These are phyloP conservation scores for Rhododendron ovatum DNA, from an alignment of 148 eudicot species.

Conservation along the genomic window DNA sequence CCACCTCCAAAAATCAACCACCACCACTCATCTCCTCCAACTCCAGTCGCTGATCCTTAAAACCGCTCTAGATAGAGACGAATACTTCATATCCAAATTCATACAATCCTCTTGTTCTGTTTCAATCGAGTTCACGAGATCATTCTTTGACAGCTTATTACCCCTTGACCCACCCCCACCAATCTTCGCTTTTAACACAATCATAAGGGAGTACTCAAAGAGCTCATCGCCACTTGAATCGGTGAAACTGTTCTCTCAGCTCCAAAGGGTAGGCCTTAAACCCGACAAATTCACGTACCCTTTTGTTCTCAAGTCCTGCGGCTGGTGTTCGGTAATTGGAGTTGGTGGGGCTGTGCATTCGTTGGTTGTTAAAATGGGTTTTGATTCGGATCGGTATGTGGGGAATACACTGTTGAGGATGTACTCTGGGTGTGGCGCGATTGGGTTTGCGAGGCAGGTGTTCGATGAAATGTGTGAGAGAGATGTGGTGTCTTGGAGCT, in stretches of 20 bases:
- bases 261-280: constrained; percentile 22
- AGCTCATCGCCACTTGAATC: constrained; percentile 32
- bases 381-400: constrained; percentile 35
- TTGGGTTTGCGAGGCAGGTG: constrained; percentile 31
- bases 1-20: constrained; percentile 31
- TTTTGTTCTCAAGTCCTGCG: constrained; percentile 51
- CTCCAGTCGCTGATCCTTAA: constrained; percentile 34
- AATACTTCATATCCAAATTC: constrained; percentile 28
- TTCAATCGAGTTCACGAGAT: constrained; percentile 22
- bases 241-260: constrained; percentile 22
- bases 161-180: constrained; percentile 33
- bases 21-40: constrained; percentile 21
- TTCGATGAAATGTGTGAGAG: constrained; percentile 45
- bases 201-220: constrained; percentile 38
- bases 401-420: constrained; percentile 38
- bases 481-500: constrained; percentile 58
- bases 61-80: constrained; percentile 26
- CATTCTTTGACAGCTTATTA: constrained; percentile 21
- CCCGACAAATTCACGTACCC: constrained; percentile 49
- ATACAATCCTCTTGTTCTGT: constrained; percentile 20
- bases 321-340: constrained; percentile 25
- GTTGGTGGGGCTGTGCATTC: constrained; percentile 43
- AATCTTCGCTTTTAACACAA: constrained; percentile 32
- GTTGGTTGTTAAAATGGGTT: constrained; percentile 29
- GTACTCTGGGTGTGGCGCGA: constrained; percentile 26